These are phyloP conservation scores for Trametes sanguinea DNA, from an alignment of 768 basidiomycete species.

Conservation along the genomic window DNA sequence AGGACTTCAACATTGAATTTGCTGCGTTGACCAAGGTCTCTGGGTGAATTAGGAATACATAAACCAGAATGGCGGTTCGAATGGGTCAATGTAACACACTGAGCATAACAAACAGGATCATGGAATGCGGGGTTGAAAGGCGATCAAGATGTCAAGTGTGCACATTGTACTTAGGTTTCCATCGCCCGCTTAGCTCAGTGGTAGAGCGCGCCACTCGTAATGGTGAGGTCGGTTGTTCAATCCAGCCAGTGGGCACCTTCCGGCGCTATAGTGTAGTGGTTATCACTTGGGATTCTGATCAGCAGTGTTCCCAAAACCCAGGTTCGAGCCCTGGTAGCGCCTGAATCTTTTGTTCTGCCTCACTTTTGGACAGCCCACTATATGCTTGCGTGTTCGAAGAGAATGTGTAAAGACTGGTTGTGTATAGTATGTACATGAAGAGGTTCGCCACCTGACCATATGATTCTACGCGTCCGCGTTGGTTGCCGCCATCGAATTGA, in stretches of 20 bases:
- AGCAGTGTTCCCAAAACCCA: slow-evolving; percentile 12
- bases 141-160: no score
- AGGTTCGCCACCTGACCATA: not conserved
- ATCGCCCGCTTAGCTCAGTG: slow-evolving; percentile 15
- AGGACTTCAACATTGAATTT: slow-evolving; percentile 39
- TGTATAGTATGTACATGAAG: not conserved
- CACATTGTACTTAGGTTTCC: no score
- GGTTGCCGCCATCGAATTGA: slow-evolving; percentile 4
- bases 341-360: not conserved
- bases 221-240: slow-evolving; percentile 16
- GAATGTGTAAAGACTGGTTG: not conserved
- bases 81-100: no score
- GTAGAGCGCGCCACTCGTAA: slow-evolving; percentile 18
- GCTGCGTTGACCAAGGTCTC: slow-evolving; percentile 4
- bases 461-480: not conserved
- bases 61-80: no score
- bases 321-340: slow-evolving; percentile 19
- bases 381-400: no score
- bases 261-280: slow-evolving; percentile 11
- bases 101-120: no score
- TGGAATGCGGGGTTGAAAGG: no score
- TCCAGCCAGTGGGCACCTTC: slow-evolving; percentile 8
- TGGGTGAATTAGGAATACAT: no score
- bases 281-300: slow-evolving; percentile 16
- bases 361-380: no score